Evolutionary conservation across 139 green algal genomes (phyloP), one percentile per base, ranked within the genome.

Genomic region (Parachlorella kessleri): DNA sequence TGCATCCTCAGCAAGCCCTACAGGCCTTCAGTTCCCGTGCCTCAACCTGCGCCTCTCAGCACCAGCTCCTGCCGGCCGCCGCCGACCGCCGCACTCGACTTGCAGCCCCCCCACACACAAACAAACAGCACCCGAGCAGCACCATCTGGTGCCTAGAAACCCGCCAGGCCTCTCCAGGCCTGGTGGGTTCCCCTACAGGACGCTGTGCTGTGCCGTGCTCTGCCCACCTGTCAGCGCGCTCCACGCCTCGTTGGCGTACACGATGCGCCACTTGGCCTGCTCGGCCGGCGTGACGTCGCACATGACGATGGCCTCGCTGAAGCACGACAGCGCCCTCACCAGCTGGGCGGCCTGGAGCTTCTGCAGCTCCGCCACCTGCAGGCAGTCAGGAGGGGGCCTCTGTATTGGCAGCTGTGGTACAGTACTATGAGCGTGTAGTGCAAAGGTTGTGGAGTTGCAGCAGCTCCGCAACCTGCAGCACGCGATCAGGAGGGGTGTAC

Each of bases 281-380:
- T n/a, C 30, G 3, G 55, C 6, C 0, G 3, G 21, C 8, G 32
- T 9, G 4, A 55, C 6, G 72, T 77, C 72, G 35, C 41, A 54
- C 33, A 77, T 32, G n/a, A 53, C 0, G 3, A 69, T 54, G 7
- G 72, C 72, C 32, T 77, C 72, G 21, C 30, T 24, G 26, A 63
- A 77, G 53, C 39, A 67, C 3, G 48, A 55, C 5, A 68, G 72
- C 6, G 72, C 72, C 7, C 72, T 42, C 53, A 48, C 48, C 48
- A 59, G 21, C 14, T 18, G 14, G 14, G 48, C 14, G 48, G 48
- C 48, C 48, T 59, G 48, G 14, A 59, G 48, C 48, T 59, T 59
- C 48, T 59, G 48, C 14, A 59, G 48, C 48, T 59, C 48, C 48
- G 21, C 48, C 48, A 59, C 48, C 48, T 59, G 48, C 48, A 59